These are phyloP conservation scores for Leccinum pallidistipes DNA, from an alignment of 1,284 basidiomycete species.

Conservation along the genomic window DNA sequence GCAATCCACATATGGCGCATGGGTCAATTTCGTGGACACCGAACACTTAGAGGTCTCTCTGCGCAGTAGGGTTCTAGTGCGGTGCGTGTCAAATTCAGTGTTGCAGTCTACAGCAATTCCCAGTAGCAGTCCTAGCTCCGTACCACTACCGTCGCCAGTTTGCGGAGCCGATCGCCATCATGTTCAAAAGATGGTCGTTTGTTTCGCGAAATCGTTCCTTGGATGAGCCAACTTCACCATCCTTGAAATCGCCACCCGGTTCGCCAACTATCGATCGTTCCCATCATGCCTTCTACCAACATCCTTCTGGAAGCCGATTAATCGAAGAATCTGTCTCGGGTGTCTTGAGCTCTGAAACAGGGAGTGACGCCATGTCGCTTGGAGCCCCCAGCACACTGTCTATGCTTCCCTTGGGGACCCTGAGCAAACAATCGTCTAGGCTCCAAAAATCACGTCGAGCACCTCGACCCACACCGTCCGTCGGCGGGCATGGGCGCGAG, in stretches of 20 bases:
- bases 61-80: not conserved
- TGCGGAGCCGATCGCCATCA: slow-evolving; percentile 4
- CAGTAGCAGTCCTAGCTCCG: not conserved
- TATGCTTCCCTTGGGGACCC: slow-evolving; percentile 2
- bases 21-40: not conserved
- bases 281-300: slow-evolving; percentile 12
- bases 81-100: not conserved
- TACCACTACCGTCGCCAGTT: not conserved
- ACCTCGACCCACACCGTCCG: not conserved
- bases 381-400: slow-evolving; percentile 6
- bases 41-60: not conserved
- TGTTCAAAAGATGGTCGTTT: slow-evolving; percentile 24
- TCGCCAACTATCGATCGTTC: slow-evolving; percentile 10
- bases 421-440: slow-evolving; percentile 7
- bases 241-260: slow-evolving; percentile 16
- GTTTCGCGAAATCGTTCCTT: slow-evolving; percentile 9
- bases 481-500: not conserved
- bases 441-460: slow-evolving; percentile 23
- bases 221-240: slow-evolving; percentile 9
- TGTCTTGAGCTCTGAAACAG: slow-evolving; percentile 29
- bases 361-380: slow-evolving; percentile 16
- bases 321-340: slow-evolving; percentile 29
- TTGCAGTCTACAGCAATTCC: slow-evolving; percentile 2
- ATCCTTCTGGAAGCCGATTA: slow-evolving; percentile 32
- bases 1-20: not conserved